Conservation (phyloP, 78 protist species). For the Planoprotostelium fungivorum region DNA sequence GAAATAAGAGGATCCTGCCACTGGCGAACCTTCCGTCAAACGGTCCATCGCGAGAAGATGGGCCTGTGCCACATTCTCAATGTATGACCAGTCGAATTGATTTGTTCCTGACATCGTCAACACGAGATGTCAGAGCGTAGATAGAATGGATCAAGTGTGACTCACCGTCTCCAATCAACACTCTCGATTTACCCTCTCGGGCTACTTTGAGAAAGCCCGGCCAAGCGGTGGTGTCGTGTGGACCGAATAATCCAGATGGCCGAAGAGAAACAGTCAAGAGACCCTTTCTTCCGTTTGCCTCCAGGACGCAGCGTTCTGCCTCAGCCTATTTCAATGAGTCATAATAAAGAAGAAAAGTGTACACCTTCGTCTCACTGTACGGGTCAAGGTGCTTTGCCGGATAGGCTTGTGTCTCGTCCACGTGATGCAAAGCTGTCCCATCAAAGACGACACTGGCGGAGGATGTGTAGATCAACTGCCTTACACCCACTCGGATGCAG, state of each 20-base stretch:
- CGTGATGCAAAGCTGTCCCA: constrained; percentile 40
- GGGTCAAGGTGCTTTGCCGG: constrained; percentile 24
- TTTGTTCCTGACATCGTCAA: constrained; percentile 20
- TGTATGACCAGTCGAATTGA: constrained; percentile 52
- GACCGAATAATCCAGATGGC: constrained; percentile 68
- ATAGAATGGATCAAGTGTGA: neutral
- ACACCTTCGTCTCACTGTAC: constrained; percentile 44
- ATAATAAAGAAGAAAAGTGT: neutral
- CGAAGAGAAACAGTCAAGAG: constrained; percentile 40
- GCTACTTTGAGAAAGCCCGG: constrained; percentile 57
- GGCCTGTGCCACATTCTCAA: constrained; percentile 59
- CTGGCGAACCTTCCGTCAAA: neutral
- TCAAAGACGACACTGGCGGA: constrained; percentile 50
- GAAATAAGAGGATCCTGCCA: constrained; percentile 40
- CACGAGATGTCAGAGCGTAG: neutral
- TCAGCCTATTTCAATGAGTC: neutral
- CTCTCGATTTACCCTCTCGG: constrained; percentile 7
- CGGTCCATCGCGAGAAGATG: constrained; percentile 43
- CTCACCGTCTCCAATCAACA: neutral
- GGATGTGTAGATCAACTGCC: constrained; percentile 40
- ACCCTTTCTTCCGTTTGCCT: constrained; percentile 4
- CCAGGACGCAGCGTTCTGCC: constrained; percentile 36
- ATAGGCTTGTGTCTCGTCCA: constrained; percentile 57
- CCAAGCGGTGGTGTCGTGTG: constrained; percentile 40
- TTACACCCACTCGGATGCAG: constrained; percentile 1